These are phyloP conservation scores for Oryza brachyantha DNA, from an alignment of 176 grass and related monocot genomes.

Conservation along the genomic window DNA sequence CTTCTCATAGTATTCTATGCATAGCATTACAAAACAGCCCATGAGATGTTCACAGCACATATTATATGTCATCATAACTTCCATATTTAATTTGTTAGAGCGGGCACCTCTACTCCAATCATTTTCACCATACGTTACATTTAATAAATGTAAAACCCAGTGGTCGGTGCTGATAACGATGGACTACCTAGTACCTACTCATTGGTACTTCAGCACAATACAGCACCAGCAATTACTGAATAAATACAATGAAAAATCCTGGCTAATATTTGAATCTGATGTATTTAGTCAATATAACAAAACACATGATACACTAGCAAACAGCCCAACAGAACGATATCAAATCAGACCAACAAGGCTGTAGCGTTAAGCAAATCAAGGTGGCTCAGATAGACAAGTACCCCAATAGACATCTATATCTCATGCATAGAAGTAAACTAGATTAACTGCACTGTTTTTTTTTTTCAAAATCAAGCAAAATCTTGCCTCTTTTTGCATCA, in stretches of 20 bases:
- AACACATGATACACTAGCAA: background rate
- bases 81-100: background rate
- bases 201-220: background rate
- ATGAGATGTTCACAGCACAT: background rate
- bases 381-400: background rate
- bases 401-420: background rate
- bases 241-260: background rate
- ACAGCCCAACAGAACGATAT: background rate
- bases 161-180: no score
- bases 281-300: background rate
- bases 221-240: background rate
- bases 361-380: background rate
- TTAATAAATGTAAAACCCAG: background rate
- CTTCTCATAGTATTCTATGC: conserved; percentile 11
- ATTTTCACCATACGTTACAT: background rate
- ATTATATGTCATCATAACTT: background rate
- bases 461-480: background rate
- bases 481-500: background rate
- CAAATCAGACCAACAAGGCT: background rate
- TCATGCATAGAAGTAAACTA: background rate
- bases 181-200: no score
- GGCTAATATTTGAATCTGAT: background rate
- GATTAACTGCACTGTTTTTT: background rate
- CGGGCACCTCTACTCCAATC: background rate
- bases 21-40: conserved; percentile 11